Base-by-base conservation (phyloP, 1,139 yeast genomes). In the Hansenula lynferdii region DNA sequence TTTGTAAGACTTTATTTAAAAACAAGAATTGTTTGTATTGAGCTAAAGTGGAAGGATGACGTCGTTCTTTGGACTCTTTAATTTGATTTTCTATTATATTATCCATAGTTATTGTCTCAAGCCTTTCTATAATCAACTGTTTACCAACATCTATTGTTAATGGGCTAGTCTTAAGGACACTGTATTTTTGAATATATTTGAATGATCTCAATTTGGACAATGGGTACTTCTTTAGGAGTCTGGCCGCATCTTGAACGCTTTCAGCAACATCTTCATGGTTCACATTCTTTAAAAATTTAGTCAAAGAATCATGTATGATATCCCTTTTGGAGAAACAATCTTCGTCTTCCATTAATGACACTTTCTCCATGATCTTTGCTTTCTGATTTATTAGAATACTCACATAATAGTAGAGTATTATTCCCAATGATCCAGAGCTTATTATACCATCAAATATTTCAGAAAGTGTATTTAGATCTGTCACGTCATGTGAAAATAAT, bases 401-500 rank as follows among this genome's bases (percentile, higher is more conserved):
- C 3, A 66, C 76, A 51, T 80, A 85, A 10, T 84, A 54, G 50
- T 83, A 84, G 6, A 80, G 51, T 11, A 67, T 58, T 18, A 62
- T 45, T 41, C 67, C 40, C 54, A 75, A 53, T 2, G 78, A 65
- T 16, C 64, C 65, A 39, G 72, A 65, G 26, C 78, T 68, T 35
- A 85, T 58, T 10, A 77, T 62, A 43, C 69, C 75, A 56, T 84
- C 94, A 77, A 89, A 83, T 5, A 85, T 55, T 5, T 67, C 57
- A 36, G 78, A 62, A 14, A 82, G 58, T 25, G 75, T 75, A n/a
- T 65, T 64, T 34, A 72, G 61, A 35, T 69, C 65, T 17, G 64
- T 57, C 24, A 84, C 53, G 47, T 87, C 92, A 58, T 92, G 97
- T 12, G 94, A 69, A 58, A 80, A 86, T 35, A 86, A 53, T 1